These are phyloP conservation scores for Sapria himalayana DNA, from an alignment of 345 rosid species.

Conservation along the genomic window DNA sequence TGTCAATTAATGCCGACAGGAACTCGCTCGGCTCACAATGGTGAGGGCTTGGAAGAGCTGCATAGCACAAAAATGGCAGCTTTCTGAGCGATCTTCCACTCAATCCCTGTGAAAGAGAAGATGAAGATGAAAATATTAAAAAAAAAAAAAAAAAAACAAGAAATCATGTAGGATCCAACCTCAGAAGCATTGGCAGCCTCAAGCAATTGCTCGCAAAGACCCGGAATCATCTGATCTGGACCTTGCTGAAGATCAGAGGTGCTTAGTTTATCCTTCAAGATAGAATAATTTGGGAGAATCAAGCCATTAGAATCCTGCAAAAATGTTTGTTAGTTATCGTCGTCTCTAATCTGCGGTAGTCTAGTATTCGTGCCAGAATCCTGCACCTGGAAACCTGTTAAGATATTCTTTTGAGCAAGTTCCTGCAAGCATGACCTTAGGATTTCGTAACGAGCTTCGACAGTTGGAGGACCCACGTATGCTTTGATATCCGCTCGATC, in stretches of 20 bases:
- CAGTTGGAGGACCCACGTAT: conserved; percentile 87
- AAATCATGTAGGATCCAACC: conserved; percentile 21
- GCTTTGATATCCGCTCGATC: conserved; percentile 98
- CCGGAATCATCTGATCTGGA: conserved; percentile 18
- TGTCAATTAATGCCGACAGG: conserved; percentile 46
- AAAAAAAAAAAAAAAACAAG: neutral
- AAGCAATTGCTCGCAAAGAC: conserved; percentile 30
- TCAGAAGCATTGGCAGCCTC: conserved; percentile 78
- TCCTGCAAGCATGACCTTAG: conserved; percentile 73
- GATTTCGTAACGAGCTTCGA: conserved; percentile 84
- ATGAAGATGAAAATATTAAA: neutral
- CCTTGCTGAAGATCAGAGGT: conserved; percentile 21
- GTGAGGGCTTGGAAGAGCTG: conserved; percentile 44
- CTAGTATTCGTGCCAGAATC: too few species aligned
- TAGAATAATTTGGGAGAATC: conserved; percentile 39
- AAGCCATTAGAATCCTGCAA: conserved; percentile 28
- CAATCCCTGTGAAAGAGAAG: conserved; percentile 36
- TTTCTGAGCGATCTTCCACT: conserved; percentile 83
- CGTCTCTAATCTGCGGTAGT: too few species aligned
- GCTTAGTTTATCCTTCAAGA: conserved; percentile 31
- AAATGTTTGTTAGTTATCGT: conserved; percentile 4
- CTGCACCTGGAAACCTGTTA: conserved; percentile 44
- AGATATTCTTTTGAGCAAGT: conserved; percentile 44
- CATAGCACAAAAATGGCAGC: conserved; percentile 81
- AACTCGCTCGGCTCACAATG: conserved; percentile 38